Evolutionary conservation across 495 filamentous ascomycete species (phyloP), one percentile per base, ranked within the genome.

Genomic region (Aspergillus coremiiformis): DNA sequence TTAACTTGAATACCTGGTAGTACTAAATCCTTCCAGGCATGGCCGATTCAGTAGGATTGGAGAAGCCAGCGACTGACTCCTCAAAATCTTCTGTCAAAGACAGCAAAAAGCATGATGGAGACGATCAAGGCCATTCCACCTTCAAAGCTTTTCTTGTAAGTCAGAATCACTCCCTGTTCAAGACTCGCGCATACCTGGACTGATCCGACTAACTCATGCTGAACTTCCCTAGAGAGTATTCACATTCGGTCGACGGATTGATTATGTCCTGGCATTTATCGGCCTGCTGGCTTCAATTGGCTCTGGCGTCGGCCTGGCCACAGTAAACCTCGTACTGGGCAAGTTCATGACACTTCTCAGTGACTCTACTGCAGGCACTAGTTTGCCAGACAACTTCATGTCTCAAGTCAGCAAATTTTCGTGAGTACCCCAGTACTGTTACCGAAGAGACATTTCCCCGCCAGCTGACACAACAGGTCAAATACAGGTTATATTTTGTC

Each of bases 401-500:
- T 1, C 32, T 35, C 32, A 35, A 35, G 32, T 15, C 32, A 35
- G 32, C 32, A 35, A 35, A 14, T 35, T 35, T 12, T 35, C 32
- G 32, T 35, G 32, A 35, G 32, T 14, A 3, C 32, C 14, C 1
- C 11, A 32, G 29, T 9, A 4, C 11, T 8, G 29, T 6, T 32
- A 32, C 11, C 29, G 11, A 32, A 12, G 11, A 32, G 11, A 14
- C 12, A n/a, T 14, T 14, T 5, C 35, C 6, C 53, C 52, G 19
- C 37, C 37, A 21, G 7, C 41, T 37, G 3, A 51, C 51, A 7
- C 44, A 39, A 29, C 21, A 39, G 52, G 27, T 15, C 21, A 14
- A 12, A 7, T 27, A 6, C 14, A 43, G 35, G 19, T 42, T 59
- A 17, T 57, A 51, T 14, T 55, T 58, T 39, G 41, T 62, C 41